Conservation (phyloP, 768 basidiomycete genomes). For the Panellus pusillus region DNA sequence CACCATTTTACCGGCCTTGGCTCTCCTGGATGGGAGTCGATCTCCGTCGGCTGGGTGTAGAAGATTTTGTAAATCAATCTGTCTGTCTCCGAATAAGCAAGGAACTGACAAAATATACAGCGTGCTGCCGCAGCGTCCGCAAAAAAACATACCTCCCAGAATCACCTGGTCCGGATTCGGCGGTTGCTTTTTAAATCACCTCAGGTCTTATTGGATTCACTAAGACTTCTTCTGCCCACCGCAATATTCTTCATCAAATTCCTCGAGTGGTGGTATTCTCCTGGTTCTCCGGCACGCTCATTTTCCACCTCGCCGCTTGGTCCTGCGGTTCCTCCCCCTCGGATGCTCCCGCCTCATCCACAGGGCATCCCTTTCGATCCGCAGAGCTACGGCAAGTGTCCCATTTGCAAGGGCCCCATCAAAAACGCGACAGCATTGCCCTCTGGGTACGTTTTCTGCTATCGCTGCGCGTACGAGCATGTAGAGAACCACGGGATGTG, state of each 20-base stretch:
- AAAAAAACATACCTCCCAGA: slow-evolving; percentile 29
- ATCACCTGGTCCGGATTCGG: slow-evolving; percentile 42
- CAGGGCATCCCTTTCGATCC: slow-evolving; percentile 64
- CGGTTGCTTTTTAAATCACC: slow-evolving; percentile 55
- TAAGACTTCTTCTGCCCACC: slow-evolving; percentile 77
- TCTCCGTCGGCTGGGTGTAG: slow-evolving; percentile 72
- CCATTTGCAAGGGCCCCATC: slow-evolving; percentile 70
- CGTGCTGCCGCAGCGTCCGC: slow-evolving; percentile 37
- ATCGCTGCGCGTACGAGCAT: slow-evolving; percentile 84
- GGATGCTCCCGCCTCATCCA: slow-evolving; percentile 73
- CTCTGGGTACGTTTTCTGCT: slow-evolving; percentile 94
- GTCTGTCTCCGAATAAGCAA: slow-evolving; percentile 2
- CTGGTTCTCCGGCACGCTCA: slow-evolving; percentile 81
- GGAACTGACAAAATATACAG: slow-evolving; percentile 29
- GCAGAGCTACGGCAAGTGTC: slow-evolving; percentile 77
- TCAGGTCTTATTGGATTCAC: slow-evolving; percentile 68
- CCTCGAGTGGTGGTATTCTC: slow-evolving; percentile 99
- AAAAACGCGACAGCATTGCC: slow-evolving; percentile 89
- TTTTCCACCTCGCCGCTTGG: slow-evolving; percentile 62
- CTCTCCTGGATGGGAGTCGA: slow-evolving; percentile 82
- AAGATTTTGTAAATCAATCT: slow-evolving; percentile 66
- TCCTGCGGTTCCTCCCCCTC: slow-evolving; percentile 75
- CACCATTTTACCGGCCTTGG: slow-evolving; percentile 90
- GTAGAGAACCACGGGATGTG: slow-evolving; percentile 77
- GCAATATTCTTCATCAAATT: slow-evolving; percentile 96